Evolutionary conservation across 805 yeast genomes (phyloP).

Genomic region (Wickerhamomyces canadensis): DNA sequence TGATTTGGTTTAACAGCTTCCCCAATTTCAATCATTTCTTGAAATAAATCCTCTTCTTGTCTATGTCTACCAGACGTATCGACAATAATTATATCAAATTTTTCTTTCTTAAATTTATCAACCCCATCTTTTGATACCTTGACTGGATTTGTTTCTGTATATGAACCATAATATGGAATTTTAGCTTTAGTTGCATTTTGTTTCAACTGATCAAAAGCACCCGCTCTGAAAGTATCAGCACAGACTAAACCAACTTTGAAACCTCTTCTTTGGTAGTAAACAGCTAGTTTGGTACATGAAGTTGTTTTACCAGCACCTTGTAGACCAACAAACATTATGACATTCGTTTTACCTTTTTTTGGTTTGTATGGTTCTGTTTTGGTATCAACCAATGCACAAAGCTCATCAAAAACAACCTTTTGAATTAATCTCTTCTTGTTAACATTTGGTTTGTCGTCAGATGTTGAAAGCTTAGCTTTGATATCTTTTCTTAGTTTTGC

Average conservation of each 20-base stretch:
- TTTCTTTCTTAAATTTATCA: conserved; percentile 81
- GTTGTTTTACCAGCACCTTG: conserved; percentile 99
- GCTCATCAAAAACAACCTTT: conserved; percentile 90
- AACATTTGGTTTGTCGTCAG: conserved; percentile 43
- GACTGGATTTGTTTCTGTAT: conserved; percentile 94
- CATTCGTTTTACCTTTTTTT: conserved; percentile 70
- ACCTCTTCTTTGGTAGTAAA: conserved; percentile 88
- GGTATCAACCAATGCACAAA: conserved; percentile 80
- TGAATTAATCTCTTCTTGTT: conserved; percentile 80
- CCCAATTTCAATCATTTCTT: conserved; percentile 92
- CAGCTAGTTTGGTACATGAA: conserved; percentile 93
- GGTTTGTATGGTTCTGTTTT: conserved; percentile 65
- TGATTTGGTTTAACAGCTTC: conserved; percentile 88
- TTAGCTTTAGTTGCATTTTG: conserved; percentile 95
- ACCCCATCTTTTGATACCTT: conserved; percentile 90
- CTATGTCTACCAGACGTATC: conserved; percentile 98
- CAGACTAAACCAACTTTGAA: conserved; percentile 94
- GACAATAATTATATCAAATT: conserved; percentile 88
- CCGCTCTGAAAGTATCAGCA: conserved; percentile 99
- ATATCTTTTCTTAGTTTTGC: conserved; percentile 70
- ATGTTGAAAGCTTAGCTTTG: conserved; percentile 45
- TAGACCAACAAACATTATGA: conserved; percentile 95
- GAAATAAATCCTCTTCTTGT: conserved; percentile 86
- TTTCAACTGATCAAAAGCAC: conserved; percentile 97
- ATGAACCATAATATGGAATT: conserved; percentile 92